These are phyloP conservation scores for Starmerella apicola DNA, from an alignment of 805 yeast species.

Conservation along the genomic window DNA sequence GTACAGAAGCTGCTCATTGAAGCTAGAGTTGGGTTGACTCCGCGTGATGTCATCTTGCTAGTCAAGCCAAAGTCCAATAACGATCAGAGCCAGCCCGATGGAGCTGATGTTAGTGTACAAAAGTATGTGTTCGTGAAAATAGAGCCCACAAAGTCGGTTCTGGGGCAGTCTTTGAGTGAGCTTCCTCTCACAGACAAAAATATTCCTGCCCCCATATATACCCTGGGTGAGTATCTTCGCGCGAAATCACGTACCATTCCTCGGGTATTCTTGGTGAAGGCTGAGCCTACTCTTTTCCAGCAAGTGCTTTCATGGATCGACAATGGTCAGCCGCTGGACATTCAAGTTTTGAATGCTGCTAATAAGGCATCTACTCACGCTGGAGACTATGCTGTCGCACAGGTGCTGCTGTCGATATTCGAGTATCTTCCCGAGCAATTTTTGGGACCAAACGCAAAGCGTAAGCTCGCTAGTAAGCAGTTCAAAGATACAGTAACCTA, in stretches of 20 bases:
- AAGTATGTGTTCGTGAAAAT: slow-evolving; percentile 19
- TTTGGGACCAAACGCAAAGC: slow-evolving; percentile 11
- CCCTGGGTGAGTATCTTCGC: slow-evolving; percentile 29
- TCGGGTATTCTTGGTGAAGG: slow-evolving; percentile 21
- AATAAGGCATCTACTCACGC: slow-evolving; percentile 24
- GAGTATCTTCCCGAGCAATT: slow-evolving; percentile 15
- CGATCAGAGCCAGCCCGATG: background rate
- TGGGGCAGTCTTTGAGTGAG: slow-evolving; percentile 25
- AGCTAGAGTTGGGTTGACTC: slow-evolving; percentile 7
- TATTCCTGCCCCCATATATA: slow-evolving; percentile 28
- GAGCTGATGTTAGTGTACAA: slow-evolving; percentile 11
- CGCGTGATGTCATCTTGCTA: slow-evolving; percentile 15
- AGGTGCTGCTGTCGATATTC: slow-evolving; percentile 17
- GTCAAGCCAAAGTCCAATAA: slow-evolving; percentile 2
- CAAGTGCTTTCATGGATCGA: slow-evolving; percentile 30
- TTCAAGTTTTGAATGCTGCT: slow-evolving; percentile 23
- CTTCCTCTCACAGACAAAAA: slow-evolving; percentile 8
- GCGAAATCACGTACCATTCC: slow-evolving; percentile 12
- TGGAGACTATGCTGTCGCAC: slow-evolving; percentile 34
- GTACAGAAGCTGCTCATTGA: slow-evolving; percentile 1
- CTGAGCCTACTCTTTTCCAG: slow-evolving; percentile 17
- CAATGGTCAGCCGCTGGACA: slow-evolving; percentile 24
- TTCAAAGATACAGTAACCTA: slow-evolving; percentile 2
- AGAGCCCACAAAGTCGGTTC: slow-evolving; percentile 24
- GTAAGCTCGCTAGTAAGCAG: slow-evolving; percentile 1